A percentile compares a stretch with the other conserved stretches of the same genome.
Conservation (phyloP, 2,329 filamentous ascomycete genomes). For the Neofusicoccum laricinum region DNA sequence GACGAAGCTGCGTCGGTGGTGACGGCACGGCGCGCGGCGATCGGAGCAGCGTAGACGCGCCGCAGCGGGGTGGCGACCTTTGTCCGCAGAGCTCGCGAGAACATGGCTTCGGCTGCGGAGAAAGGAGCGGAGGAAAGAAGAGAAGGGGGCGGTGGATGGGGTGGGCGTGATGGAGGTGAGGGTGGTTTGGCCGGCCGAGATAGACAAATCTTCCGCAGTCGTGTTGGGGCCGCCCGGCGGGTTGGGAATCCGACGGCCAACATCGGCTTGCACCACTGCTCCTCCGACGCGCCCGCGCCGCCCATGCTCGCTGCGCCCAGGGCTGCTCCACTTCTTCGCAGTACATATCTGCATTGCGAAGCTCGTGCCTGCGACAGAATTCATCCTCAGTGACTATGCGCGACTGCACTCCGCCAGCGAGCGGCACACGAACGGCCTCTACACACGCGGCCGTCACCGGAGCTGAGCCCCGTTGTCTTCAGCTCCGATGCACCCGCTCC, state of each 20-base stretch:
- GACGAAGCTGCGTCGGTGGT: slow-evolving; percentile 94
- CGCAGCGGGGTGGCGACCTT: slow-evolving; percentile 39
- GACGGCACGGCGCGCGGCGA: slow-evolving; percentile 62
- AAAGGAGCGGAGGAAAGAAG: slow-evolving; percentile 13
- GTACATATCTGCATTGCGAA: no score
- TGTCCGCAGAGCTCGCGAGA: slow-evolving; percentile 40
- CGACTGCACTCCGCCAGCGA: no score
- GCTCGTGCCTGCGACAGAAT: background rate
- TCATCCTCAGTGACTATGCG: background rate
- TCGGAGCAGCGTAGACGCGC: slow-evolving; percentile 32
- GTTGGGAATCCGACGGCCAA: slow-evolving; percentile 16
- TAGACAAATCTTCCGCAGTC: slow-evolving; percentile 16
- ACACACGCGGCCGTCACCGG: background rate
- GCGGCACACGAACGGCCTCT: background rate
- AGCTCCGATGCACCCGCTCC: slow-evolving; percentile 6
- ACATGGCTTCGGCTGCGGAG: slow-evolving; percentile 26
- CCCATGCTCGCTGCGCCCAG: background rate
- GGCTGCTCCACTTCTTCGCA: background rate
- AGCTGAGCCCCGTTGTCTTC: background rate
- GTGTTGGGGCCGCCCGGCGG: slow-evolving; percentile 17
- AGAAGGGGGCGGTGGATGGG: slow-evolving; percentile 11
- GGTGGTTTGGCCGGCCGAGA: slow-evolving; percentile 15
- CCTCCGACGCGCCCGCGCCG: slow-evolving; percentile 11
- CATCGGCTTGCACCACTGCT: slow-evolving; percentile 4
- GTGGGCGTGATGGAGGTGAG: slow-evolving; percentile 12